Percentiles rank a stretch among this genome's conserved stretches.
phyloP scores from a whole-genome alignment of 164 flowering plant species.

The Berberis vulgaris region DNA sequence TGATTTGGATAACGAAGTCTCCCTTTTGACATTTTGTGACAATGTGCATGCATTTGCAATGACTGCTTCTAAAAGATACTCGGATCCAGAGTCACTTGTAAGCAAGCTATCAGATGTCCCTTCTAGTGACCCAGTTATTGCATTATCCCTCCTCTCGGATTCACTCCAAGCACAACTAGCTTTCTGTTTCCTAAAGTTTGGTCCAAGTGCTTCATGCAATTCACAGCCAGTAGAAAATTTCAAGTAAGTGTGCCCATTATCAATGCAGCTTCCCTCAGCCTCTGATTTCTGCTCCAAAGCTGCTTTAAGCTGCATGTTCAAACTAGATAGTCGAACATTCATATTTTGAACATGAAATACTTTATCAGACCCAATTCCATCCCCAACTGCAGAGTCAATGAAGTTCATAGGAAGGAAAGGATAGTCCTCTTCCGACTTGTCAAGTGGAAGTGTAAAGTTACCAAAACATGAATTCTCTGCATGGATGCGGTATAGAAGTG shows the following conservation, averaged over 20 bases:
- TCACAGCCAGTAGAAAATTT: conserved; percentile 52
- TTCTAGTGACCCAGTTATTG: conserved; percentile 26
- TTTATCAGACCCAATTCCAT: conserved; percentile 12
- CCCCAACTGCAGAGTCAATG: conserved; percentile 14
- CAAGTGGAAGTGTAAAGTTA: conserved; percentile 17
- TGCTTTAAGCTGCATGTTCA: conserved; percentile 2
- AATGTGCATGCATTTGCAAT: conserved; percentile 35
- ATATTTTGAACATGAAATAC: conserved; percentile 13
- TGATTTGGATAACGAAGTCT: conserved; percentile 27
- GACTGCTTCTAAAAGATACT: conserved; percentile 62
- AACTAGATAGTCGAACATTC: conserved; percentile 4
- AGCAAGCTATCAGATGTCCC: conserved; percentile 25
- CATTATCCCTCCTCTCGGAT: conserved; percentile 19
- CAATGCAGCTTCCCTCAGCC: conserved; percentile 16
- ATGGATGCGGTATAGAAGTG: conserved; percentile 12
- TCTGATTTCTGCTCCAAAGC: conserved; percentile 16
- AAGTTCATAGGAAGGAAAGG: conserved; percentile 14
- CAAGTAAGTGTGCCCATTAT: conserved; percentile 16
- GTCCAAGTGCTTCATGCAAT: conserved; percentile 66
- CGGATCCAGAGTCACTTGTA: conserved; percentile 26
- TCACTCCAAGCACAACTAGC: conserved; percentile 19
- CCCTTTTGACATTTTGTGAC: conserved; percentile 26
- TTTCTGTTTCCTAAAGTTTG: conserved; percentile 32
- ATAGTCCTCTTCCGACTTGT: conserved; percentile 11
- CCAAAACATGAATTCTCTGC: conserved; percentile 9